Conservation (phyloP, 345 rosid species). For the Murraya paniculata region DNA sequence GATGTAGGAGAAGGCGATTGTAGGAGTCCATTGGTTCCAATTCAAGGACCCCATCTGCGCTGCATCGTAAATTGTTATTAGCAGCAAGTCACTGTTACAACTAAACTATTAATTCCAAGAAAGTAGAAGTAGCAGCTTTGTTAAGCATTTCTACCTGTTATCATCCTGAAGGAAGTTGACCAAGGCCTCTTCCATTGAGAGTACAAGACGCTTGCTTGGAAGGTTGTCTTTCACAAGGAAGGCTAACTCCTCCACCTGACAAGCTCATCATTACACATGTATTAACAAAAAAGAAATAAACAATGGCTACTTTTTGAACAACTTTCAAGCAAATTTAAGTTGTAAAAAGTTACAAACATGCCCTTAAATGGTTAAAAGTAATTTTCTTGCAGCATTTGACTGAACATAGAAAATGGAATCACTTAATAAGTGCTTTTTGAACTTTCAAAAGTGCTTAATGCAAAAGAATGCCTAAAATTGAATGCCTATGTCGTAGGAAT, state of each 20-base stretch:
- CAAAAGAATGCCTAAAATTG: neutral
- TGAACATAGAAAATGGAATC: neutral
- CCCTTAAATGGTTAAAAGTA: neutral
- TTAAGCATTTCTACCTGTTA: slow-evolving; percentile 24
- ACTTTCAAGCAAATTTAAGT: neutral
- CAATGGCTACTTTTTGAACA: neutral
- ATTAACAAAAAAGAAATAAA: neutral
- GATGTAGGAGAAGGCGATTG: slow-evolving; percentile 63
- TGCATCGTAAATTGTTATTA: slow-evolving; percentile 27
- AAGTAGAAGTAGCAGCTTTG: neutral
- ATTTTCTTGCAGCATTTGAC: neutral
- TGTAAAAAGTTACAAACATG: neutral
- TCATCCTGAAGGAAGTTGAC: slow-evolving; percentile 48
- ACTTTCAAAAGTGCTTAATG: neutral
- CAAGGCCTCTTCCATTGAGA: slow-evolving; percentile 61
- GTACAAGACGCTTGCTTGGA: slow-evolving; percentile 58
- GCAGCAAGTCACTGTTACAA: neutral
- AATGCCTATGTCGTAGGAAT: neutral
- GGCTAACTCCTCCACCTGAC: slow-evolving; percentile 69
- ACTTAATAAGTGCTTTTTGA: neutral
- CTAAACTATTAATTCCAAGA: neutral
- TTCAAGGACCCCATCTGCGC: slow-evolving; percentile 51
- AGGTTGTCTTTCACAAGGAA: slow-evolving; percentile 60
- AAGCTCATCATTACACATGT: neutral
- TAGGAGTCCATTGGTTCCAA: slow-evolving; percentile 73